Evolutionary conservation across 306 rosid genomes (phyloP).

Genomic region (Luffa aegyptiaca): DNA sequence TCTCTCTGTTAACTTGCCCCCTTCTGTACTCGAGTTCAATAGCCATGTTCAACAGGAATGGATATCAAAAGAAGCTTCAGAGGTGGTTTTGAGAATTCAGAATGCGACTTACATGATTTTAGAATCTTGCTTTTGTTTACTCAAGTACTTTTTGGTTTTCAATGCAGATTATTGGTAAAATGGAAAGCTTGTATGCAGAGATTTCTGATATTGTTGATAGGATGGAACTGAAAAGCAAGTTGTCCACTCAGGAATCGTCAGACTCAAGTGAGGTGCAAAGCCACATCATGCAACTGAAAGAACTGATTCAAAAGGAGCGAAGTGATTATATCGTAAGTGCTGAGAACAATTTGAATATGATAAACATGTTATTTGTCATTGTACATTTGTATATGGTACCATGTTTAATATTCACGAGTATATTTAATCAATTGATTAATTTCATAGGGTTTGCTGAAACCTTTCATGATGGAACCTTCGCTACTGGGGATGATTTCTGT

Average conservation of each 20-base stretch:
- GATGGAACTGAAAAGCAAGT: conserved; percentile 45
- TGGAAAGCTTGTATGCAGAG: conserved; percentile 65
- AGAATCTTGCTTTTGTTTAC: neutral
- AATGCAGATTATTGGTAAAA: conserved; percentile 53
- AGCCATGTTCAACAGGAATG: conserved; percentile 62
- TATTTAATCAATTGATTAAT: neutral
- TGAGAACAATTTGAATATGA: neutral
- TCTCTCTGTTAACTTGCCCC: conserved; percentile 83
- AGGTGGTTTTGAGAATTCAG: conserved; percentile 36
- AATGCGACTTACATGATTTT: conserved; percentile 9
- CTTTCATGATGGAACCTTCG: conserved; percentile 31
- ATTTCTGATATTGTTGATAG: conserved; percentile 56
- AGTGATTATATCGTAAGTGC: conserved; percentile 66
- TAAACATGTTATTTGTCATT: neutral
- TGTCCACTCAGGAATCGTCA: conserved; percentile 31
- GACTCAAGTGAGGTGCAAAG: conserved; percentile 39
- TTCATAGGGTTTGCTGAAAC: conserved; percentile 46
- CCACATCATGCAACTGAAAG: conserved; percentile 59
- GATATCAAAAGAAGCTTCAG: conserved; percentile 63
- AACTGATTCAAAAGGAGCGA: conserved; percentile 54
- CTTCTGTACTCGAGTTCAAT: conserved; percentile 63
- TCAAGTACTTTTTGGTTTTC: neutral
- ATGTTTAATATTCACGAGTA: neutral
- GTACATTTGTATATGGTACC: neutral
- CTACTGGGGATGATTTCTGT: conserved; percentile 29